Base-by-base conservation (phyloP, 192 early-diverging fungal species). In the Dispira simplex region DNA sequence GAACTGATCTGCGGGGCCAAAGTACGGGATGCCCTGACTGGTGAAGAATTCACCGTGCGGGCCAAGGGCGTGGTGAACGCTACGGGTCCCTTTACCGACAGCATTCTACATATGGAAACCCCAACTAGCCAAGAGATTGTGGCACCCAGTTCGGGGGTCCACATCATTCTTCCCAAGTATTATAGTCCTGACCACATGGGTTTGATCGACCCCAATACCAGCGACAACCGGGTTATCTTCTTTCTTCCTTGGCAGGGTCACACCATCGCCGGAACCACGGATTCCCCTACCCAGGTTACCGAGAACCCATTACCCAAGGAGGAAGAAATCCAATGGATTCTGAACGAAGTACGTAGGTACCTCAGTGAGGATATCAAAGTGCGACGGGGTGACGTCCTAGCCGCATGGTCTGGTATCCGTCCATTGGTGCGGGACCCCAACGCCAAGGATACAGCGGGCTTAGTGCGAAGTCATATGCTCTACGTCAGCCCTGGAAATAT, bases 391-490 rank as follows among this genome's bases (percentile, higher is more conserved):
- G 95, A 98, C 73, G 92, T 98, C 13, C 78, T 92, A 16, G 86
- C 93, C 4, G 92, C 93, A n/a, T 98, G 95, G 95, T 91, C 90
- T 9, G 95, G 95, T 20, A 95, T 98, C 66, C 86, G 95, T 16
- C 95, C 95, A 44, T 78, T 98, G 54, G 95, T 98, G 48, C 90
- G 95, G 65, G 95, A 98, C 72, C 95, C 95, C 23, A 77, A 79
- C 52, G 93, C 93, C 27, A 89, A 89, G 68, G 92, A 89, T 73
- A 95, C 95, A 8, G 87, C 87, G 55, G 84, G 86, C 27, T 78
- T 98, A 73, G 95, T 98, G 45, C 87, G 95, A 65, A 98, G 93
- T 81, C 95, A 98, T 65, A 95, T 98, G 87, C 91, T 98, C 70
- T 82, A 94, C 73, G 88, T 89, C 20, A 86, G 83, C 23, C 74